Evolutionary conservation across 2,329 filamentous ascomycete genomes (phyloP), one percentile per base, ranked within the genome.

Genomic region (Monosporascus sp.): DNA sequence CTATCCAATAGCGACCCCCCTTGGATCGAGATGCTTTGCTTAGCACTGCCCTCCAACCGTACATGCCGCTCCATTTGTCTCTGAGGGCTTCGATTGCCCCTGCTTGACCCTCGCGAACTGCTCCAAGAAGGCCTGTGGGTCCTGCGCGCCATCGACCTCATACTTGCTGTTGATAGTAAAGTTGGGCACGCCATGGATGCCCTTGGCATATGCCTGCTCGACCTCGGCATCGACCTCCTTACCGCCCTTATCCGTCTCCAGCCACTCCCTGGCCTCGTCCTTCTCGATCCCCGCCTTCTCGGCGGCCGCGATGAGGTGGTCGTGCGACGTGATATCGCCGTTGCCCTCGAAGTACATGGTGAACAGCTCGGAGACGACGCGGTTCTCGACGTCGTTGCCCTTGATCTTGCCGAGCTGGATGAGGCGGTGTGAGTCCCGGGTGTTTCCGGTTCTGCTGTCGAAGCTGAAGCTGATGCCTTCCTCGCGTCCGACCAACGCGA

Each of bases 391-490:
- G 38, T 74, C 68, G 45, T 62, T 64, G 3, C 67, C 69, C 50
- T 84, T 65, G 68, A 74, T 65, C 79, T 82, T 70, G 69, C 75
- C 89, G 51, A 91, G 77, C 71, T 91, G 83, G 45, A 92, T 79
- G 55, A 93, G 65, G 3, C 90, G 81, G 69, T 96, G 90, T 52
- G 86, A 88, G 62, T 95, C 88, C 20, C 89, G 77, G 18, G 90
- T 93, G 63, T 85, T 88, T 47, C 91, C 91, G 6, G 84, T 84
- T 58, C 78, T 82, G 51, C 89, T 88, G 14, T 81, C 80, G 58
- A 86, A 88, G 22, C 80, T 80, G 70, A 95, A 95, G 48, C 81
- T 70, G 63, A 96, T 88, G 1, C 89, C 89, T 48, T 88, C 84
- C 22, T 74, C 71, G 38, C 75, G 72, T 17, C 89, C 89, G 22